phyloP scores from a whole-genome alignment of 2,329 filamentous ascomycete genomes.

The Fusarium verticillioides region DNA sequence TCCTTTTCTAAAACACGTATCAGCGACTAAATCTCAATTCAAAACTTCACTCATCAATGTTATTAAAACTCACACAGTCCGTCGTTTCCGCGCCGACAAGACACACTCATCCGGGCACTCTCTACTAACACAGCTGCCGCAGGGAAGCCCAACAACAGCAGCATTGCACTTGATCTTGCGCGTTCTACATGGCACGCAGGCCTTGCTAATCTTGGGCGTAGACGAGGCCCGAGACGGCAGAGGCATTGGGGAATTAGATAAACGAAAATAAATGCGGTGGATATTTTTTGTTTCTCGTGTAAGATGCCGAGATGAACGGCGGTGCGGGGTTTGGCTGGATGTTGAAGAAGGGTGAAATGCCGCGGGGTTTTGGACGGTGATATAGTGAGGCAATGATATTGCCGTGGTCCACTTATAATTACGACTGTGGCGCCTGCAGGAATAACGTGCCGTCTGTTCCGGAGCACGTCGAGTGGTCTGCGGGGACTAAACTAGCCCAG shows the following conservation, averaged over 20 bases:
- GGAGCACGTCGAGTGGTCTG: not conserved
- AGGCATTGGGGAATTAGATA: not conserved
- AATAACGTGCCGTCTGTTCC: not conserved
- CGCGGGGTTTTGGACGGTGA: slow-evolving; percentile 2
- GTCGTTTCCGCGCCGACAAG: slow-evolving; percentile 26
- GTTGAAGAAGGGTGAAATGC: not conserved
- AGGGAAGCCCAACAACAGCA: slow-evolving; percentile 19
- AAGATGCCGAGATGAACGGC: not conserved
- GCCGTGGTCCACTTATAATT: not conserved
- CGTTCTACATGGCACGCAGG: slow-evolving; percentile 29
- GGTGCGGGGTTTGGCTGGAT: not conserved
- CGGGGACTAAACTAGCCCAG: no score
- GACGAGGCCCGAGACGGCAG: not conserved
- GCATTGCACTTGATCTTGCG: slow-evolving; percentile 40
- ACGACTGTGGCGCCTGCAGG: not conserved
- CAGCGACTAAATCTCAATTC: not conserved
- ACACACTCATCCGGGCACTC: slow-evolving; percentile 7
- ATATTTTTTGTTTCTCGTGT: not conserved
- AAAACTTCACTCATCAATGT: not conserved
- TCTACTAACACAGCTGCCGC: slow-evolving; percentile 26
- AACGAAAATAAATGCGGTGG: not conserved
- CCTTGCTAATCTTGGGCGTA: slow-evolving; percentile 26
- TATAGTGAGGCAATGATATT: not conserved
- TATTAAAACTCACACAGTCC: slow-evolving; percentile 6
- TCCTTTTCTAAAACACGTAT: not conserved